A percentile compares a stretch with the other conserved stretches of the same genome.
These are phyloP conservation scores for Mycena sp. DNA, from an alignment of 1,284 basidiomycete genomes.

Conservation along the genomic window DNA sequence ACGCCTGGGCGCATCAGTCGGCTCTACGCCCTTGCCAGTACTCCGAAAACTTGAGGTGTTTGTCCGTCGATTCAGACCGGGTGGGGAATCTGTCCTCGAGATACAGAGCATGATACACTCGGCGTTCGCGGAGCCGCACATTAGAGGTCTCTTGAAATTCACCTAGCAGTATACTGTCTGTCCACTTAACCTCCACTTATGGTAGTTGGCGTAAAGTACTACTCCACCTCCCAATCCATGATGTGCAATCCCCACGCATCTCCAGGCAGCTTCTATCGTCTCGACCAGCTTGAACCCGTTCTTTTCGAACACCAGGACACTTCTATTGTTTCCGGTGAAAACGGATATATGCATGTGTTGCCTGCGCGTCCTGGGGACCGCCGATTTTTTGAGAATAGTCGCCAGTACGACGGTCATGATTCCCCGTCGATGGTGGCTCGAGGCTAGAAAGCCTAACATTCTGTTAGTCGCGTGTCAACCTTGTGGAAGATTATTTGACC, in stretches of 20 bases:
- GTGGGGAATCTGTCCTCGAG: too few relatives aligned
- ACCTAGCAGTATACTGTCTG: too few relatives aligned
- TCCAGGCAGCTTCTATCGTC: constrained; percentile 12
- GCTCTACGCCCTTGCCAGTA: too few relatives aligned
- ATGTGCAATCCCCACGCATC: constrained; percentile 20
- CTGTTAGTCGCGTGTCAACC: background rate
- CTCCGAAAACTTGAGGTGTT: too few relatives aligned
- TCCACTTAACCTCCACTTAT: too few relatives aligned
- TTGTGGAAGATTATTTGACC: constrained; percentile 43
- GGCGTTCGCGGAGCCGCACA: too few relatives aligned
- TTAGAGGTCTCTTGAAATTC: too few relatives aligned
- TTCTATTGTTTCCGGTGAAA: constrained; percentile 62
- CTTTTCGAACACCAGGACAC: constrained; percentile 70
- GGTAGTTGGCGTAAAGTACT: too few relatives aligned
- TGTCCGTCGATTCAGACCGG: too few relatives aligned
- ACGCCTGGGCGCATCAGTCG: too few relatives aligned
- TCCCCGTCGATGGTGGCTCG: constrained; percentile 67
- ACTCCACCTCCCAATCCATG: constrained; percentile 24
- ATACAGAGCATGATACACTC: too few relatives aligned
- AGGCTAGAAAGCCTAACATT: constrained; percentile 58
- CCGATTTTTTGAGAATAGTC: constrained; percentile 63
- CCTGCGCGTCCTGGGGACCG: constrained; percentile 64
- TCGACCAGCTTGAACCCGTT: constrained; percentile 52
- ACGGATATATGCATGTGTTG: constrained; percentile 54
- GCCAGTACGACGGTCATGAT: constrained; percentile 72